Evolutionary conservation across 2,329 filamentous ascomycete genomes (phyloP), one percentile per base, ranked within the genome.

Genomic region (Dactylonectria macrodidyma): DNA sequence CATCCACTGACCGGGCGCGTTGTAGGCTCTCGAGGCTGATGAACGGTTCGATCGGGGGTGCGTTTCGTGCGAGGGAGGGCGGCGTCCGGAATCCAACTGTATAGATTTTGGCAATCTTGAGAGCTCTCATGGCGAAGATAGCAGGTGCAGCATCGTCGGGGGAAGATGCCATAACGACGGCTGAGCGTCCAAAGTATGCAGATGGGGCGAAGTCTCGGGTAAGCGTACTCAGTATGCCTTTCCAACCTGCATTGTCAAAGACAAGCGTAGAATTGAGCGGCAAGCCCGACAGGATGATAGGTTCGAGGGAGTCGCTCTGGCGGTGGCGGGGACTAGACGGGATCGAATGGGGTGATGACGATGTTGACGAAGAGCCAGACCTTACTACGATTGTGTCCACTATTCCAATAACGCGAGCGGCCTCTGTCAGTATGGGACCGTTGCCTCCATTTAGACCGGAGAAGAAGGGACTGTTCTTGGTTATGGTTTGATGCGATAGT

Each of bases 181-280:
- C 93, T 4, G 93, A 90, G 55, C 93, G 90, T 48, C 90, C 91
- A 71, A 88, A 89, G 79, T 95, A 97, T 1, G 94, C 93, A 5
- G 93, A 95, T 0, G 94, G 93, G 0, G 95, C 92, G 72, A 95
- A 91, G 74, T 97, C 93, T 24, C 92, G 88, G 4, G 92, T 96
- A 66, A 97, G 84, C 0, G 93, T 95, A 59, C 93, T 92, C 55
- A 94, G 86, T 65, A 97, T 95, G 1, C 93, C 94, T 79, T 94
- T 94, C 93, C 94, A 96, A 14, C 91, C 90, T 11, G 93, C 92
- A 73, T 97, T 97, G 75, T 96, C 93, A 54, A 94, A 92, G 16
- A 95, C 84, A 47, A 95, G 88, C 5, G 84, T 83, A 0, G 86
- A 86, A 60, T 84, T 86, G 11, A 86, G 81, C 2, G 86, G 79